Evolutionary conservation across 2,329 filamentous ascomycete species (phyloP), one percentile per base, ranked within the genome.

Genomic region (Fusarium sp.): DNA sequence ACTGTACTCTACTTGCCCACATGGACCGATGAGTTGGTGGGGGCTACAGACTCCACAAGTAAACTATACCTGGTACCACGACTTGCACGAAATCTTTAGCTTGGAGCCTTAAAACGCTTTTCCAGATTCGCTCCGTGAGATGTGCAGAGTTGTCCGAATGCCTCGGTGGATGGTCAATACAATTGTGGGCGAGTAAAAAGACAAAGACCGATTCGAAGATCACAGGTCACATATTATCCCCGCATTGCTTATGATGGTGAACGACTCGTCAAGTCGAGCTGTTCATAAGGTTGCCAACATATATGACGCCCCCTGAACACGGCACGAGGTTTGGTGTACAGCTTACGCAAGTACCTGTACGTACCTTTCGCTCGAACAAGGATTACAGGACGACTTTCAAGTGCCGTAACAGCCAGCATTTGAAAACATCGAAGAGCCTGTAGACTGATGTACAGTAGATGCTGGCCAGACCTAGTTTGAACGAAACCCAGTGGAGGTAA

Each of bases 1-100:
- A 58, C 63, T 65, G 47, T 38, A 52, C 49, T 61, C 45, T 72
- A 68, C 74, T 54, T 68, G 51, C 63, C 64, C 73, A 73, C 73
- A 76, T 73, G 71, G 74, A 47, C 56, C 30, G n/a, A 50, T 12
- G 38, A 25, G 45, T 40, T 22, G 42, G 69, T 65, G 66, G 70
- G 71, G 72, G 59, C 40, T 65, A 76, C 74, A 53, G 42, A 18
- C 4, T 12, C n/a, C 14, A 24, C 10, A 59, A 45, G 74, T 74
- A 72, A 24, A 51, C 29, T 40, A 59, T 72, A 74, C 69, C 34
- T 45, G 20, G 20, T 32, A n/a, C 18, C 27, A 15, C 24, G 30
- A 34, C 27, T 30, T 51, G 45, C 8, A 29, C 44, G 22, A 57
- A 57, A 22, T 27, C 22, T 20, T 20, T 53, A 25, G 50, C 34